Evolutionary conservation across 2,329 filamentous ascomycete species (phyloP).

Genomic region (Cytospora paraplurivora): DNA sequence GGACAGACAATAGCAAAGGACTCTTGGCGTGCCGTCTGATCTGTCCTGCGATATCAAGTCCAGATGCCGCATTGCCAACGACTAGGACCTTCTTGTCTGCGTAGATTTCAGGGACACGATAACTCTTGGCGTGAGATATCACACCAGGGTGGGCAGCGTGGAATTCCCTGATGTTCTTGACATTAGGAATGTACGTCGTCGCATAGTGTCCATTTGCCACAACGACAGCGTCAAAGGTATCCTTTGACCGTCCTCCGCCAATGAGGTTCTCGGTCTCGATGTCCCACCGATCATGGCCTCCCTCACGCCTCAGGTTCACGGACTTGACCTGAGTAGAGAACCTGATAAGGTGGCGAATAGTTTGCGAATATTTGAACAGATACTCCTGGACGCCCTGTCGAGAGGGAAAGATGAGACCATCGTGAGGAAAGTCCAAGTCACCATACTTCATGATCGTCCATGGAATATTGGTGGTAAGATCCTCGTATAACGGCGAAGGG

Average conservation of each 20-base stretch:
- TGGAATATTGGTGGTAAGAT: conserved; percentile 85
- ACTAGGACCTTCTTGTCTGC: conserved; percentile 74
- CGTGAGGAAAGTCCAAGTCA: conserved; percentile 65
- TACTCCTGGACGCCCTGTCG: conserved; percentile 74
- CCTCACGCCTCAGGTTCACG: conserved; percentile 46
- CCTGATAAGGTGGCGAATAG: conserved; percentile 66
- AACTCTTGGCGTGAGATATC: conserved; percentile 79
- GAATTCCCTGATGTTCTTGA: conserved; percentile 62
- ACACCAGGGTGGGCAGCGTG: conserved; percentile 58
- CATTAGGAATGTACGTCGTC: conserved; percentile 66
- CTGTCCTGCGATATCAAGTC: conserved; percentile 79
- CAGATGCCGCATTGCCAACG: conserved; percentile 83
- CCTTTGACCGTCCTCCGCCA: conserved; percentile 27
- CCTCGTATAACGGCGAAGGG: conserved; percentile 81
- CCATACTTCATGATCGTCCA: conserved; percentile 78
- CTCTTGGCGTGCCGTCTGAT: conserved; percentile 62
- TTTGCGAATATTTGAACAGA: conserved; percentile 69
- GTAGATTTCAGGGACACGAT: conserved; percentile 67
- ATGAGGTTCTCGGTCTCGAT: conserved; percentile 32
- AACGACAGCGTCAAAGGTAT: conserved; percentile 72
- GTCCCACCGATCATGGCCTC: conserved; percentile 57
- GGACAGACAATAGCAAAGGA: conserved; percentile 67
- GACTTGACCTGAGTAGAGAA: conserved; percentile 73
- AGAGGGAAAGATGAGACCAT: conserved; percentile 72
- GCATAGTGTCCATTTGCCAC: conserved; percentile 77